These are phyloP conservation scores for Crithidia fasciculata DNA, from an alignment of 208 protist species.

Conservation along the genomic window DNA sequence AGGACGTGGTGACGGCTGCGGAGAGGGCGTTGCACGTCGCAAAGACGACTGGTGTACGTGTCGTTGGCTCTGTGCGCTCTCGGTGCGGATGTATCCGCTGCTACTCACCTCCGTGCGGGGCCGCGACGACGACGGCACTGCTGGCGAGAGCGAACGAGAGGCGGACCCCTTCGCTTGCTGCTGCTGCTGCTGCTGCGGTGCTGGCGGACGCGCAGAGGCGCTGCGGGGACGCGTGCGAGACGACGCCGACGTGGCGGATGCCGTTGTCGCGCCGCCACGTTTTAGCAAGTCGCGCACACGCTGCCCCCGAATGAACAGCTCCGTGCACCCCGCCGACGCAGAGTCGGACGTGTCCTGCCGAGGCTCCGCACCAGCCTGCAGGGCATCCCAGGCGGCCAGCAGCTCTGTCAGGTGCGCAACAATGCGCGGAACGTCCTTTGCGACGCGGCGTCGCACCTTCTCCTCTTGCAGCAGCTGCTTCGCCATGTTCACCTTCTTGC, in stretches of 20 bases:
- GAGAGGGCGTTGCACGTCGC: background rate
- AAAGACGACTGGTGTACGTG: background rate
- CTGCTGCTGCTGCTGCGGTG: background rate
- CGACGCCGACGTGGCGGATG: background rate
- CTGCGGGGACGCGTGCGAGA: slow-evolving; percentile 12
- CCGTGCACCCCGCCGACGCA: background rate
- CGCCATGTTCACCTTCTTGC: slow-evolving; percentile 86
- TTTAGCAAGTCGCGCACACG: slow-evolving; percentile 33
- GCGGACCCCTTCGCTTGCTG: background rate
- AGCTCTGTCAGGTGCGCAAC: slow-evolving; percentile 47
- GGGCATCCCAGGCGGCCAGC: slow-evolving; percentile 48
- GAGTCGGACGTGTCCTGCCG: slow-evolving; percentile 16
- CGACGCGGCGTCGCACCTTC: slow-evolving; percentile 58
- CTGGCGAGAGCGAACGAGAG: slow-evolving; percentile 7
- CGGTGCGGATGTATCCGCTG: background rate
- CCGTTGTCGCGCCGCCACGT: background rate
- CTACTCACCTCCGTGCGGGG: background rate
- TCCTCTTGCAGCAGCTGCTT: slow-evolving; percentile 84
- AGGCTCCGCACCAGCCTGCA: slow-evolving; percentile 28
- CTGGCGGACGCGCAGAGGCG: background rate
- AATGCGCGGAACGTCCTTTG: slow-evolving; percentile 69
- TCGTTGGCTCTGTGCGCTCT: background rate
- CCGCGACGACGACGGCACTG: background rate
- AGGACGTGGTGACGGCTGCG: background rate
- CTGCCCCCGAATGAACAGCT: slow-evolving; percentile 32